Base-by-base conservation (phyloP, 2,329 filamentous ascomycete species). In the Trichophyton simii region DNA sequence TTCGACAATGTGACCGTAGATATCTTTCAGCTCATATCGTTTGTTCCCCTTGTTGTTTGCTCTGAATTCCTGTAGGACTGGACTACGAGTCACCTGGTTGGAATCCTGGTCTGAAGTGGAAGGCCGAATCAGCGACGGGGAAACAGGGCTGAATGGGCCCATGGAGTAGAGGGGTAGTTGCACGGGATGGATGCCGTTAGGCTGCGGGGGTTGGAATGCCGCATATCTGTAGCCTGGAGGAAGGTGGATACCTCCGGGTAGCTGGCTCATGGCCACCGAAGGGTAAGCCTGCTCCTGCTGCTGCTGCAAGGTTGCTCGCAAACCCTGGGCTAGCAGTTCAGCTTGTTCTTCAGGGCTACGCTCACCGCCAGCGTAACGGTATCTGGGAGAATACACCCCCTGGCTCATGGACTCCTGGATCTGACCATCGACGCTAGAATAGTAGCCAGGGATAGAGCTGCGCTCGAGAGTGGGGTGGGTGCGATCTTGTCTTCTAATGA, bases 1-100 rank as follows among this genome's bases (percentile, higher is more conserved):
- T 71, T 96, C 92, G 0, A 95, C 91, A 42, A 97, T 83, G 69
- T 95, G 85, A 60, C 83, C 83, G 71, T 89, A 92, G 50, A 97
- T 92, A 65, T 96, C 89, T 80, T 85, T 63, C 8, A 99, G 79
- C 68, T 96, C 91, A 69, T 85, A 95, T 18, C 85, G 83, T 72
- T 83, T 84, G 72, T 81, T 90, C 0, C 82, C 83, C 72, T 91
- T 95, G 66, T 80, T 82, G 68, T 85, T 88, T 5, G 68, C 80
- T 48, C 88, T 84, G 74, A 95, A 96, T 34, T 95, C 89, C 64
- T 91, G 87, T 1, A 96, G 78, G 7, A 91, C 75, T 13, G 80
- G 76, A 71, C 90, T 95, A 67, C 89, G 83, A 13, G 87, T 76
- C 60, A 82, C 82, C 63, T 83, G 82, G 13, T 79, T 78, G 0